Evolutionary conservation across 257 asterid species (phyloP).

Genomic region (Cruciata laevipes): DNA sequence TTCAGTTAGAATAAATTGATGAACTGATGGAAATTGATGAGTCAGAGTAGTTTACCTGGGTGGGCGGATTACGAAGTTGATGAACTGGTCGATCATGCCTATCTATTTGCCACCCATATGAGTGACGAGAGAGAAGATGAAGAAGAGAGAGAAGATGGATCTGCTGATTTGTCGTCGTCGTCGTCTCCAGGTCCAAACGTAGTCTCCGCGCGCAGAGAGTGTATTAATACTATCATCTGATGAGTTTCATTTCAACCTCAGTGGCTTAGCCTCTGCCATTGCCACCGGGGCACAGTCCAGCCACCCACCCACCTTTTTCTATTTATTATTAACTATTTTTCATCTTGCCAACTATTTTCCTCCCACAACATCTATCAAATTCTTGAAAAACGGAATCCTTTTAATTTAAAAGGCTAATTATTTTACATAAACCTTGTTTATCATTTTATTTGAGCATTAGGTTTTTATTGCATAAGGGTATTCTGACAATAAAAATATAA

Average conservation of each 20-base stretch:
- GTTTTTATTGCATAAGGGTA: too few species aligned
- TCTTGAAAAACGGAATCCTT: too few species aligned
- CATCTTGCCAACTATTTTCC: too few species aligned
- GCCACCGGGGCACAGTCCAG: constrained; percentile 8
- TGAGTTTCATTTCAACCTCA: neutral
- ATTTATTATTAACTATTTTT: neutral
- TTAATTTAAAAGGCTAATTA: too few species aligned
- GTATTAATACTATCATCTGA: neutral
- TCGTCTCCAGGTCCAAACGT: neutral
- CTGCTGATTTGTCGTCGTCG: neutral
- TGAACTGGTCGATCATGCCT: constrained; percentile 87
- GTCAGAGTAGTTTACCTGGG: constrained; percentile 55
- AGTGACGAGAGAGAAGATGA: neutral
- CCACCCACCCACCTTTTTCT: constrained; percentile 2
- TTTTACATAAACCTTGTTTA: too few species aligned
- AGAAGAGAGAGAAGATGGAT: neutral
- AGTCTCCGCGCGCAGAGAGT: neutral
- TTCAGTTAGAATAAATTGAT: too few species aligned
- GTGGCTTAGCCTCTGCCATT: neutral
- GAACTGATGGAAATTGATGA: too few species aligned
- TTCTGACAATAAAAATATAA: too few species aligned
- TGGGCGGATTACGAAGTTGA: constrained; percentile 94
- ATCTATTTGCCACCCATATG: neutral
- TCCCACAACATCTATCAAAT: too few species aligned
- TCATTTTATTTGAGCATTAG: too few species aligned